A percentile compares a stretch with the other conserved stretches of the same genome.
phyloP scores from a whole-genome alignment of 2,329 filamentous ascomycete genomes.

The Ascomycota sp. region DNA sequence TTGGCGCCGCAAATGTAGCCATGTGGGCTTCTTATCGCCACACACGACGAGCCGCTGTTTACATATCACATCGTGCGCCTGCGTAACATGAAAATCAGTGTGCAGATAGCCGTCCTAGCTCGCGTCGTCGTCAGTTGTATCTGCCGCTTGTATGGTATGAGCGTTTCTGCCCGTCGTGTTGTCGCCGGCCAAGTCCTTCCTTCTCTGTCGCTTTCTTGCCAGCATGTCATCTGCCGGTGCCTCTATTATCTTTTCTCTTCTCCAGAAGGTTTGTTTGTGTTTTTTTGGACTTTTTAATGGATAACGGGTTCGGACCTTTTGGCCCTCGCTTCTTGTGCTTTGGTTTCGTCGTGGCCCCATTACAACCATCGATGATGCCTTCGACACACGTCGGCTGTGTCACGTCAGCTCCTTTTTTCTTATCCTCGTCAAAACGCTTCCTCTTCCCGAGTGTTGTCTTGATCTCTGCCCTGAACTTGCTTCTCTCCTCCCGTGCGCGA shows the following conservation, averaged over 20 bases:
- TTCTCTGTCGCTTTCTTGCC: constrained; percentile 13
- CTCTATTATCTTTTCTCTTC: constrained; percentile 8
- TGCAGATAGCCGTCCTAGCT: no score
- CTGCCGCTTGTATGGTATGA: constrained; percentile 1
- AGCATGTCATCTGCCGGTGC: constrained; percentile 6
- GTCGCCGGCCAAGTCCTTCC: constrained; percentile 6
- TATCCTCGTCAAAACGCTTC: constrained; percentile 20
- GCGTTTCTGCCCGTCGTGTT: constrained; percentile 4
- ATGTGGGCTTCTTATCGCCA: no score
- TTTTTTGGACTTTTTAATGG: constrained; percentile 47
- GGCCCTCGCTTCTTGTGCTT: constrained; percentile 39
- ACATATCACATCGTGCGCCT: no score
- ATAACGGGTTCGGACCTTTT: constrained; percentile 49
- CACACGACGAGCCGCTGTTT: no score
- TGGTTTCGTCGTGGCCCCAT: constrained; percentile 13
- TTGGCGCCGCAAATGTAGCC: no score
- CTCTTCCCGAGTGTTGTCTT: constrained; percentile 27
- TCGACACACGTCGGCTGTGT: constrained; percentile 10
- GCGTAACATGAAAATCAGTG: no score
- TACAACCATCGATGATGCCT: no score
- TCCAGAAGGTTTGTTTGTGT: constrained; percentile 10
- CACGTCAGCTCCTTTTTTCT: constrained; percentile 13
- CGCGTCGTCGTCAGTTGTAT: constrained; percentile 1
- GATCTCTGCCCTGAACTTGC: constrained; percentile 51
- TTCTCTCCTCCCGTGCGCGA: constrained; percentile 44